phyloP scores from a whole-genome alignment of 441 rosid species.

The Pelargonium australe region DNA sequence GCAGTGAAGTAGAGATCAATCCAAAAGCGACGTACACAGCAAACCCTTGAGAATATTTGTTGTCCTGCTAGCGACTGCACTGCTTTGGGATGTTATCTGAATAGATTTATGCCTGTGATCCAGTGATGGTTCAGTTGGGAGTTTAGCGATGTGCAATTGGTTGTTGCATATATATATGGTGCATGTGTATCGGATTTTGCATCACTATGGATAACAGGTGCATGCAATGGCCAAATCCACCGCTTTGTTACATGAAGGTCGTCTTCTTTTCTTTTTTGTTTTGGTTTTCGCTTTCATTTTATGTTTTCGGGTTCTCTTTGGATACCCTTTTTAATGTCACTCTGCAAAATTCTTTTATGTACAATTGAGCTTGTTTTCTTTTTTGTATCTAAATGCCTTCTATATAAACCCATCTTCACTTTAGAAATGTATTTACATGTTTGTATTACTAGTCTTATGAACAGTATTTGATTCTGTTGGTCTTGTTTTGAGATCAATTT shows the following conservation, averaged over 20 bases:
- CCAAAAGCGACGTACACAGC: too few species aligned
- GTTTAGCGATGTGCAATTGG: conserved; percentile 13
- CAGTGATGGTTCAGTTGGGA: conserved; percentile 9
- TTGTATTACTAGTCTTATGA: background rate
- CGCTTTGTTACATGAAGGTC: background rate
- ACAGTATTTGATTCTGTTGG: background rate
- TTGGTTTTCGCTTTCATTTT: background rate
- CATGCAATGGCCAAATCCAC: conserved; percentile 16
- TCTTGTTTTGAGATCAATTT: background rate
- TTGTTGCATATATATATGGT: background rate
- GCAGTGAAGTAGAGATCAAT: background rate
- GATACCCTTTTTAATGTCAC: background rate
- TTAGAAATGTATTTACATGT: conserved; percentile 1
- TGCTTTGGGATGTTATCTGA: background rate
- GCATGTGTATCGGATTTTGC: conserved; percentile 13
- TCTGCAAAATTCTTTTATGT: conserved; percentile 14
- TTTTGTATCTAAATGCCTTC: conserved; percentile 25
- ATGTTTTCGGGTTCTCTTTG: too few species aligned
- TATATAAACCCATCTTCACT: background rate
- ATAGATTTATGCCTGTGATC: conserved; percentile 9
- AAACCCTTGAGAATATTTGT: too few species aligned
- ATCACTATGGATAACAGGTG: conserved; percentile 14
- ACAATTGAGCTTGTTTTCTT: conserved; percentile 26
- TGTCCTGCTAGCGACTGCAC: background rate
- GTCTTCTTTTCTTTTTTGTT: background rate